These are phyloP conservation scores for Persicaria tinctoria DNA, from an alignment of 148 eudicot species.

Conservation along the genomic window DNA sequence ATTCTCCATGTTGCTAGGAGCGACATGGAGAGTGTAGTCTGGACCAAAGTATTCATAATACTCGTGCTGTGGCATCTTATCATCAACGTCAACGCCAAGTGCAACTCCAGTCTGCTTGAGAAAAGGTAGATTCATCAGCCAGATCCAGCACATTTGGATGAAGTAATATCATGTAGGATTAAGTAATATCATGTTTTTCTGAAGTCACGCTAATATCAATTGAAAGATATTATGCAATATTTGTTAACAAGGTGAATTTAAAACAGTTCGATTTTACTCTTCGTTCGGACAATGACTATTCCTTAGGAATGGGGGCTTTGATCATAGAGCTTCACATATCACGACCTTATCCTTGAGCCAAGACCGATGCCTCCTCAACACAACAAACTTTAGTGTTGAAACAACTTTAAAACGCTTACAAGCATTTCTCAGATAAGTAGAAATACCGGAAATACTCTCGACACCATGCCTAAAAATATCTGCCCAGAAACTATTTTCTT, in stretches of 20 bases:
- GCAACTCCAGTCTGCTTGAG: slow-evolving; percentile 79
- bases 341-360: not conserved
- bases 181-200: not conserved
- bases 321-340: not conserved
- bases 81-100: slow-evolving; percentile 71
- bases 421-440: not conserved
- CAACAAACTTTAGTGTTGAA: not conserved
- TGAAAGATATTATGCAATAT: not conserved
- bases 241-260: not conserved
- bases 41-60: slow-evolving; percentile 87
- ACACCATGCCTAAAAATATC: not conserved
- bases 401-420: not conserved
- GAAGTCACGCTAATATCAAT: not conserved
- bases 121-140: slow-evolving; percentile 10
- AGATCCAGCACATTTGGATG: slow-evolving; percentile 3
- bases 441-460: not conserved
- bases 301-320: not conserved
- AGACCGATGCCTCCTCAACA: not conserved
- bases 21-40: slow-evolving; percentile 82
- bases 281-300: not conserved
- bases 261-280: not conserved
- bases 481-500: not conserved
- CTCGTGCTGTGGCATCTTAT: slow-evolving; percentile 84
- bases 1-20: slow-evolving; percentile 93
- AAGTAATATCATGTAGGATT: not conserved